These are phyloP conservation scores for Schizosaccharomyces lindneri DNA, from an alignment of 805 yeast genomes.

Conservation along the genomic window DNA sequence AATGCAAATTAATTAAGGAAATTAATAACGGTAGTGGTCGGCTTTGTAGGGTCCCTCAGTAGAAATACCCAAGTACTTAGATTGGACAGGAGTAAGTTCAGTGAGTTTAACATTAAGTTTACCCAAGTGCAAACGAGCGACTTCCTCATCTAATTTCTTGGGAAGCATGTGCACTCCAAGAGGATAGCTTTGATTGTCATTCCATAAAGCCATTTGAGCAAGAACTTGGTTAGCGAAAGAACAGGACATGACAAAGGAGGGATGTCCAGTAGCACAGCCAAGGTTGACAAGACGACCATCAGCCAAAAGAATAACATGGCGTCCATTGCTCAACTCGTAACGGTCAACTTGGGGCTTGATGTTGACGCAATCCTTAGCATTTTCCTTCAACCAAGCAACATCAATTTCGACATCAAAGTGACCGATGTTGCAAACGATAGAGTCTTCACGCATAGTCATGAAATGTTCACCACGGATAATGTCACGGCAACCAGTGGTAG, in stretches of 20 bases:
- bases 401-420: constrained; percentile 98
- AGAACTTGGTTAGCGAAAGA: constrained; percentile 98
- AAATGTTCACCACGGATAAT: constrained; percentile 79
- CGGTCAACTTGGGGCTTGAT: constrained; percentile 99
- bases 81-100: constrained; percentile 49
- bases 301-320: constrained; percentile 85
- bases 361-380: constrained; percentile 82
- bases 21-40: constrained; percentile 87
- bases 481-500: constrained; percentile 99
- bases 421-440: constrained; percentile 98
- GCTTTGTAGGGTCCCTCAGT: constrained; percentile 92
- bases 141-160: constrained; percentile 95
- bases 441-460: constrained; percentile 89
- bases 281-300: constrained; percentile 98
- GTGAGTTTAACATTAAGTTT: constrained; percentile 82
- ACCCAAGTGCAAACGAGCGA: constrained; percentile 85
- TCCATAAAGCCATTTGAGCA: constrained; percentile 95
- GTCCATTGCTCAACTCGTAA: constrained; percentile 67
- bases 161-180: constrained; percentile 90
- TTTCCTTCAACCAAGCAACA: constrained; percentile 93
- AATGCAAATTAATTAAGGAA: not conserved
- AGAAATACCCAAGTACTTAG: constrained; percentile 85
- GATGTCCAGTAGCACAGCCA: constrained; percentile 99
- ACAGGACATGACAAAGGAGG: constrained; percentile 97
- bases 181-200: constrained; percentile 58